These are phyloP conservation scores for Sophora flavescens DNA, from an alignment of 306 rosid species.

Conservation along the genomic window DNA sequence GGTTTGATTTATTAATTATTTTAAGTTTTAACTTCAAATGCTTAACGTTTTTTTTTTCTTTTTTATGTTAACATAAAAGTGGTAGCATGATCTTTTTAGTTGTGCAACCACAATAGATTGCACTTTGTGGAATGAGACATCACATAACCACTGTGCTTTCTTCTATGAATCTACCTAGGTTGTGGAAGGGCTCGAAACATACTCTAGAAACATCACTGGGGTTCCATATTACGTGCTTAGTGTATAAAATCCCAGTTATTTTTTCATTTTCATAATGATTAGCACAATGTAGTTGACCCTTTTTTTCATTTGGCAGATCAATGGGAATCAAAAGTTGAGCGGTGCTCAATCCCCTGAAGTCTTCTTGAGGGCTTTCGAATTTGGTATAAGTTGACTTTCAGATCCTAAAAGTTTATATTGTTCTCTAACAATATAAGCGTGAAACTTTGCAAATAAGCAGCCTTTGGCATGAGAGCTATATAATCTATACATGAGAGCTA, in stretches of 20 bases:
- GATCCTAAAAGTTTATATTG: background rate
- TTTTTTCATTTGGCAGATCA: constrained; percentile 65
- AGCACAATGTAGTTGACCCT: background rate
- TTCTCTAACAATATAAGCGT: background rate
- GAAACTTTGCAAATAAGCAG: constrained; percentile 28
- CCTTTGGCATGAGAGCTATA: background rate
- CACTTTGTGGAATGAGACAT: too few species aligned
- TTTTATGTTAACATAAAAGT: constrained; percentile 12
- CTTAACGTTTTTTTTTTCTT: background rate
- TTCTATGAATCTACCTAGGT: constrained; percentile 61
- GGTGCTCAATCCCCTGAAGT: constrained; percentile 84
- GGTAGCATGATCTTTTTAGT: background rate
- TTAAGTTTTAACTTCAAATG: constrained; percentile 28
- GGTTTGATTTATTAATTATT: constrained; percentile 9
- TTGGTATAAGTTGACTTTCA: constrained; percentile 53
- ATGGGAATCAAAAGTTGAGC: constrained; percentile 67
- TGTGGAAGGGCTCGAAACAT: constrained; percentile 67
- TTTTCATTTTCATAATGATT: constrained; percentile 2
- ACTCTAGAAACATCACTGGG: constrained; percentile 64
- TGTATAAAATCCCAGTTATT: constrained; percentile 33
- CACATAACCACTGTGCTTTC: constrained; percentile 39
- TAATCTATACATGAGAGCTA: too few species aligned
- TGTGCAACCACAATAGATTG: background rate
- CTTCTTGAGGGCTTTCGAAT: constrained; percentile 75
- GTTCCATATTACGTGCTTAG: constrained; percentile 83